Conservation (phyloP, 2,329 filamentous ascomycete species). For the Fusarium xylarioides region DNA sequence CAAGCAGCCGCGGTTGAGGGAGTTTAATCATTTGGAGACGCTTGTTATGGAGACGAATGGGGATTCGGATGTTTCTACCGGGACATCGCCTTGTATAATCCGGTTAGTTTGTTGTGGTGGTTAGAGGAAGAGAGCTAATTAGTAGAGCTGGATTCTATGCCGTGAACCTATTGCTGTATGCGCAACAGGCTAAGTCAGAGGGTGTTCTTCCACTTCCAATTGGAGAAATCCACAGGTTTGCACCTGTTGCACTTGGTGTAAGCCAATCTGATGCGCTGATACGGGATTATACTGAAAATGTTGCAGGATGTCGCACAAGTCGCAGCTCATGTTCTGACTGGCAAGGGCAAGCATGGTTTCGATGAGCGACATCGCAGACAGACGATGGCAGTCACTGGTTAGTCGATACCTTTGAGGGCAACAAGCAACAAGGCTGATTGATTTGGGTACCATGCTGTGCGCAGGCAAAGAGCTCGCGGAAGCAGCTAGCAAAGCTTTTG, state of each 20-base stretch:
- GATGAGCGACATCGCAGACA: constrained; percentile 9
- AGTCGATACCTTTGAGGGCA: rapidly evolving
- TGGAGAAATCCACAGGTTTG: constrained; percentile 17
- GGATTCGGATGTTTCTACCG: constrained; percentile 18
- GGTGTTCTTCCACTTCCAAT: constrained; percentile 1
- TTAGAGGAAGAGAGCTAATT: neutral
- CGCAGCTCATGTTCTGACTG: constrained; percentile 14
- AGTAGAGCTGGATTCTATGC: constrained; percentile 14
- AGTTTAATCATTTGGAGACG: constrained; percentile 61
- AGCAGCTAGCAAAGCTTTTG: constrained; percentile 56
- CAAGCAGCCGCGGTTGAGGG: constrained; percentile 58
- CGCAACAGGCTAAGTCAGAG: constrained; percentile 10
- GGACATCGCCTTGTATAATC: constrained; percentile 10
- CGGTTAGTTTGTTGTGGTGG: neutral
- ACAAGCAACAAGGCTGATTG: rapidly evolving
- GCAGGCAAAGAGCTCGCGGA: constrained; percentile 57
- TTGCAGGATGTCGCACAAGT: constrained; percentile 14
- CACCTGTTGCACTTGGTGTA: constrained; percentile 16
- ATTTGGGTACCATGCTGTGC: constrained; percentile 55
- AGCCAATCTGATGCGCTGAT: rapidly evolving
- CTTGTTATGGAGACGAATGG: constrained; percentile 56
- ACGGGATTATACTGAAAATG: rapidly evolving
- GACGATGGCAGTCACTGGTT: constrained; percentile 17
- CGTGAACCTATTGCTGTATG: constrained; percentile 7
- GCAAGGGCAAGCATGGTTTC: constrained; percentile 18